Percentiles rank a stretch among this genome's conserved stretches.
Conservation (phyloP, 2,329 filamentous ascomycete genomes). For the Neonectria sp. region DNA sequence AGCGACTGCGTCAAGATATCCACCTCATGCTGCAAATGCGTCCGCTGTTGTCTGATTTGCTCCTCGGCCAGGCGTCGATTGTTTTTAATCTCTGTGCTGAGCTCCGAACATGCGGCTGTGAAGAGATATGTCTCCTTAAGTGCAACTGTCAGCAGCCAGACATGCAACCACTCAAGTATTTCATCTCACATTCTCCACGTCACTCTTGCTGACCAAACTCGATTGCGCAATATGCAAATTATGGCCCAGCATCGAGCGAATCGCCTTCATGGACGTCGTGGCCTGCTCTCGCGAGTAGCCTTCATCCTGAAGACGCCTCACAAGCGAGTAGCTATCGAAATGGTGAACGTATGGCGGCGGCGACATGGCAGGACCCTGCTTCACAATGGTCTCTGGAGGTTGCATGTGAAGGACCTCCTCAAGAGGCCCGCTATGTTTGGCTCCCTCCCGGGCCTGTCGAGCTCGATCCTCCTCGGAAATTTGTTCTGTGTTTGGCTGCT, state of each 20-base stretch:
- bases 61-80: slow-evolving; percentile 84
- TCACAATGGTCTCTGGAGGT: slow-evolving; percentile 56
- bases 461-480: slow-evolving; percentile 39
- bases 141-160: slow-evolving; percentile 30
- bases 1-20: slow-evolving; percentile 91
- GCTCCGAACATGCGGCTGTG: slow-evolving; percentile 91
- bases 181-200: slow-evolving; percentile 81
- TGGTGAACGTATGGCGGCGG: slow-evolving; percentile 91
- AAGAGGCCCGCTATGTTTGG: slow-evolving; percentile 63
- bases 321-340: slow-evolving; percentile 94
- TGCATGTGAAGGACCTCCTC: slow-evolving; percentile 66
- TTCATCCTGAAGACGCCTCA: slow-evolving; percentile 82
- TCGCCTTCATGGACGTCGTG: slow-evolving; percentile 91
- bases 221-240: slow-evolving; percentile 87
- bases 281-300: slow-evolving; percentile 84
- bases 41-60: slow-evolving; percentile 85
- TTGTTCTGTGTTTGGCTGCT: slow-evolving; percentile 26
- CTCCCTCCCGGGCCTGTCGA: slow-evolving; percentile 53
- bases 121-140: slow-evolving; percentile 88
- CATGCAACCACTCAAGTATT: neutral
- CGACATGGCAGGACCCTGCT: slow-evolving; percentile 76
- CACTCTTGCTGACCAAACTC: slow-evolving; percentile 88
- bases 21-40: slow-evolving; percentile 92
- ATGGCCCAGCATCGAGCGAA: slow-evolving; percentile 81
- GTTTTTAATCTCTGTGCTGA: slow-evolving; percentile 88